phyloP scores from a whole-genome alignment of 2,329 filamentous ascomycete species.

The Sporothrix curviconia region DNA sequence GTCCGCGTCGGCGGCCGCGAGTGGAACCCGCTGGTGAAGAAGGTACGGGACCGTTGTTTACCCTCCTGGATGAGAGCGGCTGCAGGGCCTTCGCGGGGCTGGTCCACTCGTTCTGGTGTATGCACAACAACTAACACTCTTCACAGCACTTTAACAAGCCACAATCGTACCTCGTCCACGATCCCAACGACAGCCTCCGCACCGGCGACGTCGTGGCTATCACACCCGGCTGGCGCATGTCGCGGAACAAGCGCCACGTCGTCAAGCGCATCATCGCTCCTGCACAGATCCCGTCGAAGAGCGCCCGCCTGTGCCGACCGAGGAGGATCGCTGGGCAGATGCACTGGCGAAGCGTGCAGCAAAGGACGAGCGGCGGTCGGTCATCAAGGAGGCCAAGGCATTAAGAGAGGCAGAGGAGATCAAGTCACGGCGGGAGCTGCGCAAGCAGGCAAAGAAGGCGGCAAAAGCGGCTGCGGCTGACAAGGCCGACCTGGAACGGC shows the following conservation, averaged over 20 bases:
- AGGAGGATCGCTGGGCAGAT: constrained; percentile 53
- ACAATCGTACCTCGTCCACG: constrained; percentile 65
- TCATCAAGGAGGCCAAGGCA: constrained; percentile 23
- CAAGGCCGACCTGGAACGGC: neutral
- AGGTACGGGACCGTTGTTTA: constrained; percentile 44
- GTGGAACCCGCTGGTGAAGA: constrained; percentile 67
- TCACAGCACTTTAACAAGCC: constrained; percentile 58
- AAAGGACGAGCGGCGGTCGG: constrained; percentile 50
- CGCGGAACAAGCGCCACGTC: constrained; percentile 64
- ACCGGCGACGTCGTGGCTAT: constrained; percentile 72
- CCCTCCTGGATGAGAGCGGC: too few species aligned
- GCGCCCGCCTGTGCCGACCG: constrained; percentile 58
- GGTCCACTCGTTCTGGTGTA: neutral
- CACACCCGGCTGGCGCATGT: constrained; percentile 56
- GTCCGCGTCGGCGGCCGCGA: constrained; percentile 64
- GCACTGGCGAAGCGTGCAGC: constrained; percentile 48
- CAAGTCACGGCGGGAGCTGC: constrained; percentile 10
- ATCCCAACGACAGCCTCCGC: constrained; percentile 66
- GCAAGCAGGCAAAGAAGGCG: constrained; percentile 10
- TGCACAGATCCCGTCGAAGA: constrained; percentile 53
- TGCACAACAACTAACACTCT: too few species aligned
- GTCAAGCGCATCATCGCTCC: constrained; percentile 70
- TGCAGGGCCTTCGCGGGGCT: too few species aligned
- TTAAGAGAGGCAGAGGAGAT: constrained; percentile 2
- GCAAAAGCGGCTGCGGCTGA: constrained; percentile 1